A percentile compares a stretch with the other conserved stretches of the same genome.
Evolutionary conservation across 2,329 filamentous ascomycete species (phyloP).

Genomic region (Arthrobotrys iridis): DNA sequence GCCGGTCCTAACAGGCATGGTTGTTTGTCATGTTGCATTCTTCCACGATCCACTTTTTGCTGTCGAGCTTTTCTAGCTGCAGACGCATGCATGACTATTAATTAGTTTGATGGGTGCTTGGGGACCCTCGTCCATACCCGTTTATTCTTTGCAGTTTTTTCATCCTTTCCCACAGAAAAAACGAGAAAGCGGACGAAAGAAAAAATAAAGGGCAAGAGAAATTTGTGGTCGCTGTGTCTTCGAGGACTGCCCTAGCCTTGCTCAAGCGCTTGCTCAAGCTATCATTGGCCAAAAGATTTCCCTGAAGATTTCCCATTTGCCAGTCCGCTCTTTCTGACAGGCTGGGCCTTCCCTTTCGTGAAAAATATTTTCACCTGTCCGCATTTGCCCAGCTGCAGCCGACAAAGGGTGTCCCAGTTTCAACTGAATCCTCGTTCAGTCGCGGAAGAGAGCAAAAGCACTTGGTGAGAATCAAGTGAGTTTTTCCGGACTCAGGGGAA

Average conservation of each 20-base stretch:
- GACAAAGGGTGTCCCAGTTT: constrained; percentile 24
- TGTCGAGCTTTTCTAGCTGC: constrained; percentile 43
- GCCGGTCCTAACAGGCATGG: constrained; percentile 28
- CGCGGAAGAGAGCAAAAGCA: constrained; percentile 22
- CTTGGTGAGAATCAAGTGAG: constrained; percentile 12
- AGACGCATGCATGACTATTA: constrained; percentile 29
- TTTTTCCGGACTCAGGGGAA: constrained; percentile 22
- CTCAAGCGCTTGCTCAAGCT: constrained; percentile 27
- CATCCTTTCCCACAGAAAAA: constrained; percentile 18
- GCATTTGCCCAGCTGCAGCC: constrained; percentile 42
- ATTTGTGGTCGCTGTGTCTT: constrained; percentile 9
- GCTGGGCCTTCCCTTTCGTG: constrained; percentile 38
- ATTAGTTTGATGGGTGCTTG: constrained; percentile 31
- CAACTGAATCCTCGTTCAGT: constrained; percentile 25
- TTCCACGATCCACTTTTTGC: constrained; percentile 34
- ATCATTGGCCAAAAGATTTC: constrained; percentile 20
- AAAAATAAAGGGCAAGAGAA: constrained; percentile 10
- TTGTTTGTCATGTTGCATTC: constrained; percentile 32
- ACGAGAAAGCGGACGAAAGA: constrained; percentile 6
- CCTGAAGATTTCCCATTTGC: constrained; percentile 31
- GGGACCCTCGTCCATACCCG: constrained; percentile 9
- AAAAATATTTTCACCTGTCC: constrained; percentile 28
- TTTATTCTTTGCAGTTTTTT: not conserved
- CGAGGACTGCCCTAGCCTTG: constrained; percentile 5
- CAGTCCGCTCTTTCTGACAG: not conserved